phyloP scores from a whole-genome alignment of 371 early-diverging fungal genomes.

The Hamiltosporidium magnivora region DNA sequence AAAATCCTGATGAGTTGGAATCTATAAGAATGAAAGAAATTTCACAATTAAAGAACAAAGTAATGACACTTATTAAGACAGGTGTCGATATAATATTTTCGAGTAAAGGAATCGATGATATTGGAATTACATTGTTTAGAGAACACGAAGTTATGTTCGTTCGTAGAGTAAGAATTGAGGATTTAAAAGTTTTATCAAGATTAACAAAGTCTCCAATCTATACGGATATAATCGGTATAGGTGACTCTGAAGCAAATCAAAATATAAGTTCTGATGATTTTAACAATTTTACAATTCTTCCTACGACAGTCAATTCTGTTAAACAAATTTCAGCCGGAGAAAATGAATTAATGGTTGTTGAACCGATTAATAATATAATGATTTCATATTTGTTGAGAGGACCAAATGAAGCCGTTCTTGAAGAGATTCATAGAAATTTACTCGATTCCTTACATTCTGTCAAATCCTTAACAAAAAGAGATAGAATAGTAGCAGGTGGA shows the following conservation, averaged over 20 bases:
- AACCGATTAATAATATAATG: conserved; percentile 62
- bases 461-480: conserved; percentile 88
- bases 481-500: conserved; percentile 92
- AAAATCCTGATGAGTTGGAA: conserved; percentile 90
- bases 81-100: conserved; percentile 95
- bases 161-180: conserved; percentile 86
- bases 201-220: conserved; percentile 68
- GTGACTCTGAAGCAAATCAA: conserved; percentile 68
- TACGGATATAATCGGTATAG: conserved; percentile 77
- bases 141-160: conserved; percentile 82
- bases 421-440: conserved; percentile 96
- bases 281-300: no score
- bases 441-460: conserved; percentile 92
- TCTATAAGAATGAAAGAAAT: conserved; percentile 74
- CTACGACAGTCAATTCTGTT: no score
- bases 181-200: conserved; percentile 85
- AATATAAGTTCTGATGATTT: conserved; percentile 15
- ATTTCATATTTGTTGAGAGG: conserved; percentile 88
- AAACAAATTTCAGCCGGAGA: no score
- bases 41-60: background rate
- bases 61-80: conserved; percentile 48
- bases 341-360: conserved; percentile 21
- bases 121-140: conserved; percentile 86
- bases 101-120: conserved; percentile 96
- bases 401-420: conserved; percentile 74